Percentiles rank a stretch among this genome's conserved stretches.
Evolutionary conservation across 352 stramenopile species (phyloP).

Genomic region (Phytophthora tubulina): DNA sequence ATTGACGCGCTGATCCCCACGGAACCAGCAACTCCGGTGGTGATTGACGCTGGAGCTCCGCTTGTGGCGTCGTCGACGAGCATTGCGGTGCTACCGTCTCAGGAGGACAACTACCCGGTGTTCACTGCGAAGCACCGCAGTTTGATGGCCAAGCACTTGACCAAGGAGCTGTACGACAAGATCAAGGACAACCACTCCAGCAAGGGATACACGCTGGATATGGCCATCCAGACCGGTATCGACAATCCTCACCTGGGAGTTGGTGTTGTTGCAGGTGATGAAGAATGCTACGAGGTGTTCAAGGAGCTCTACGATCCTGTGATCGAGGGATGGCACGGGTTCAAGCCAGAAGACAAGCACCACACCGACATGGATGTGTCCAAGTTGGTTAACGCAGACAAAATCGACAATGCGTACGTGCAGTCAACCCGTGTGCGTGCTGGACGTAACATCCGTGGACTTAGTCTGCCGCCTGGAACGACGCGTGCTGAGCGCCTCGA

Average conservation of each 20-base stretch:
- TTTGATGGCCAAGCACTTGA: constrained; percentile 90
- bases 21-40: constrained; percentile 53
- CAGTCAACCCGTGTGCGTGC: constrained; percentile 93
- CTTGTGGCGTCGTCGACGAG: constrained; percentile 52
- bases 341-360: constrained; percentile 83
- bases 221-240: constrained; percentile 88
- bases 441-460: constrained; percentile 90
- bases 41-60: constrained; percentile 68
- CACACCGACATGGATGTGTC: constrained; percentile 84
- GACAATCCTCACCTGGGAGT: constrained; percentile 86
- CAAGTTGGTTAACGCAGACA: constrained; percentile 77
- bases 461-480: constrained; percentile 90
- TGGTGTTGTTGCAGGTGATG: constrained; percentile 86
- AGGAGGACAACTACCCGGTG: constrained; percentile 77
- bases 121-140: constrained; percentile 88
- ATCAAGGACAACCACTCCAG: constrained; percentile 76
- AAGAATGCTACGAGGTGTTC: constrained; percentile 85
- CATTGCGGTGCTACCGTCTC: constrained; percentile 67
- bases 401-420: constrained; percentile 87
- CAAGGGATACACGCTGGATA: constrained; percentile 88
- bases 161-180: constrained; percentile 81
- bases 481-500: constrained; percentile 83
- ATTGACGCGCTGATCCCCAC: constrained; percentile 81
- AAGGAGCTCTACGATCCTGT: constrained; percentile 88
- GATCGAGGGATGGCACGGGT: constrained; percentile 90